These are phyloP conservation scores for Apiotrichum mycotoxinovorans DNA, from an alignment of 1,284 basidiomycete species.

Conservation along the genomic window DNA sequence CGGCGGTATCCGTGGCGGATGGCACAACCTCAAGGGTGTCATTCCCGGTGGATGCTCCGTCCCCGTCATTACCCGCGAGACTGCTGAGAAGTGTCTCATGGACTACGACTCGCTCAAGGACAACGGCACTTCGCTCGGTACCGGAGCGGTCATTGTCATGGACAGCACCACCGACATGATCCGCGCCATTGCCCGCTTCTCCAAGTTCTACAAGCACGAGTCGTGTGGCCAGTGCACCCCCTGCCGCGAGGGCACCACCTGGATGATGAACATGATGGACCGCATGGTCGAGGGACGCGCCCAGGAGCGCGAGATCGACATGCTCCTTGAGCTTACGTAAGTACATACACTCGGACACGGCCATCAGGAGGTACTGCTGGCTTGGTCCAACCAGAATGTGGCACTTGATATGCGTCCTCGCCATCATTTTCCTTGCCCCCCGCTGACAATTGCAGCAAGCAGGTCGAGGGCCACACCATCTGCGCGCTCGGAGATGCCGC, in stretches of 20 bases:
- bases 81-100: slow-evolving; percentile 88
- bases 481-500: slow-evolving; percentile 89
- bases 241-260: slow-evolving; percentile 91
- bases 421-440: background rate
- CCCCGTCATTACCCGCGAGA: slow-evolving; percentile 80
- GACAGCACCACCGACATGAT: slow-evolving; percentile 95
- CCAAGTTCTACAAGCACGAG: slow-evolving; percentile 97
- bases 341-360: no score
- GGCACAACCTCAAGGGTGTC: slow-evolving; percentile 90
- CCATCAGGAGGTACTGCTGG: no score
- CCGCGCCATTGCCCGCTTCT: slow-evolving; percentile 86
- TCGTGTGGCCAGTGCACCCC: slow-evolving; percentile 98
- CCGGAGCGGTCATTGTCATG: slow-evolving; percentile 98
- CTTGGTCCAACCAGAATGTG: background rate
- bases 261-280: slow-evolving; percentile 99
- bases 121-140: slow-evolving; percentile 88
- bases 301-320: slow-evolving; percentile 91
- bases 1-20: slow-evolving; percentile 88
- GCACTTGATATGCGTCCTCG: background rate
- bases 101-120: slow-evolving; percentile 98
- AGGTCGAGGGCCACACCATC: slow-evolving; percentile 93
- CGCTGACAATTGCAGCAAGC: slow-evolving; percentile 62
- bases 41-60: slow-evolving; percentile 94
- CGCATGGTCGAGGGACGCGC: slow-evolving; percentile 76
- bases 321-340: slow-evolving; percentile 85